Base-by-base conservation (phyloP, 2,329 filamentous ascomycete species). In the Aspergillus sergii region DNA sequence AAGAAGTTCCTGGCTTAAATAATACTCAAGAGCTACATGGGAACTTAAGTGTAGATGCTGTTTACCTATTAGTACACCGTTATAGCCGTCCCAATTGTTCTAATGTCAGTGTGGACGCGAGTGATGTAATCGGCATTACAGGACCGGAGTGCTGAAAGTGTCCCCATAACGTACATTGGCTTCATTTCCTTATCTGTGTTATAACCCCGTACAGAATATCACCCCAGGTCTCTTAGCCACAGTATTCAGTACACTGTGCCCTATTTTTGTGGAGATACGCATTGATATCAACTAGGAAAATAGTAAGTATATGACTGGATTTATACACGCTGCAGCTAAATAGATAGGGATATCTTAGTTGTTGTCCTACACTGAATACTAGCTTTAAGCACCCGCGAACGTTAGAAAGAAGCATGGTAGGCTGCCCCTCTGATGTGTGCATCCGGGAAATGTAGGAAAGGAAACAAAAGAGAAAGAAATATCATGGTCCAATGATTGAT, bases 71-170 rank as follows among this genome's bases (percentile, higher is more conserved):
- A 45, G 4, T 45, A 6, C n/a, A 21, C 10, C 19, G n/a, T n/a
- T 43, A 10, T 21, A 43, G 9, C 39, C 39, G 39, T 43, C 10
- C 30, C 32, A 34, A 21, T 43, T 43, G 41, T 43, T 43, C 36
- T 19, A 19, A 19, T 41, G 36, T 39, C 21, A 46, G 43, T 46
- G 21, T 23, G 21, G 10, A 32, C 14, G 23, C 39, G 36, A 23
- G 30, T 48, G 23, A 58, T 58, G 26, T 45, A 57, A 57, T 57
- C 12, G 16, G 39, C 56, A 21, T 45, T 34, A 58, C 56, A 46
- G 23, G 32, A 3, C 19, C 19, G 19, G 5, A 26, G 30, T 9
- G n/a, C 12, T 54, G 26, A n/a, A 30, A 34, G 30, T 23, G 51
- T 23, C 34, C 34, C 34, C 34, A 36, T 16, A 36, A 36, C 34